These are phyloP conservation scores for Fonsecaea multimorphosa DNA, from an alignment of 2,329 filamentous ascomycete species.

Conservation along the genomic window DNA sequence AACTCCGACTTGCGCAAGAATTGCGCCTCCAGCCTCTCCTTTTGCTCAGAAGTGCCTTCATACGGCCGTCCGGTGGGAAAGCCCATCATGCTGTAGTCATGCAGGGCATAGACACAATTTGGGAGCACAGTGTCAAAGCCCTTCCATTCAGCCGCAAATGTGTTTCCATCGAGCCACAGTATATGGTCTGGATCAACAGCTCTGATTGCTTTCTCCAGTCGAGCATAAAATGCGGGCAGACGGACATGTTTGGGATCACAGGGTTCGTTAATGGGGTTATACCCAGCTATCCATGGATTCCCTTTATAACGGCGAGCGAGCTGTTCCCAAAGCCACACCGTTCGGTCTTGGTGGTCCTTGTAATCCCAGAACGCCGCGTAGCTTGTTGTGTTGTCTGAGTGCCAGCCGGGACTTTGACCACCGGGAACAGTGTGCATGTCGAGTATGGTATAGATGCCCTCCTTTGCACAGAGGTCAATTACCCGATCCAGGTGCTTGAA, in stretches of 20 bases:
- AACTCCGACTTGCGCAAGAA: conserved; percentile 58
- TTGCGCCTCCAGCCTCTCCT: conserved; percentile 48
- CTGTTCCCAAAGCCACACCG: conserved; percentile 57
- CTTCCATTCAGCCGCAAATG: conserved; percentile 54
- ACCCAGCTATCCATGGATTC: conserved; percentile 59
- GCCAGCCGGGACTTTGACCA: conserved; percentile 60
- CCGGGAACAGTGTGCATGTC: conserved; percentile 59
- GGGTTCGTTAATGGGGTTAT: conserved; percentile 61
- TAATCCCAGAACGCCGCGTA: conserved; percentile 59
- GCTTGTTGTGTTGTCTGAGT: conserved; percentile 55
- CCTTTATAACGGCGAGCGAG: conserved; percentile 54
- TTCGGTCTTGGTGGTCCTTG: conserved; percentile 58
- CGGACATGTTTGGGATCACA: conserved; percentile 56
- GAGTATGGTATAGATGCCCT: conserved; percentile 59
- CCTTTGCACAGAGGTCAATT: conserved; percentile 54
- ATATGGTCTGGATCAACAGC: conserved; percentile 56
- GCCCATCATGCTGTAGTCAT: conserved; percentile 46
- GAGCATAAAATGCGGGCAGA: conserved; percentile 55
- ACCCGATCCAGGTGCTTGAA: conserved; percentile 58
- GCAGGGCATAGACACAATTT: conserved; percentile 48
- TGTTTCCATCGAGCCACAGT: conserved; percentile 54
- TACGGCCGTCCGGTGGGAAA: conserved; percentile 52
- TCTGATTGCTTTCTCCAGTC: conserved; percentile 56
- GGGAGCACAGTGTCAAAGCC: conserved; percentile 48
- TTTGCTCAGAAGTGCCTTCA: conserved; percentile 51